Base-by-base conservation (phyloP, 1,139 yeast genomes). In the Candida frijolesensis region DNA sequence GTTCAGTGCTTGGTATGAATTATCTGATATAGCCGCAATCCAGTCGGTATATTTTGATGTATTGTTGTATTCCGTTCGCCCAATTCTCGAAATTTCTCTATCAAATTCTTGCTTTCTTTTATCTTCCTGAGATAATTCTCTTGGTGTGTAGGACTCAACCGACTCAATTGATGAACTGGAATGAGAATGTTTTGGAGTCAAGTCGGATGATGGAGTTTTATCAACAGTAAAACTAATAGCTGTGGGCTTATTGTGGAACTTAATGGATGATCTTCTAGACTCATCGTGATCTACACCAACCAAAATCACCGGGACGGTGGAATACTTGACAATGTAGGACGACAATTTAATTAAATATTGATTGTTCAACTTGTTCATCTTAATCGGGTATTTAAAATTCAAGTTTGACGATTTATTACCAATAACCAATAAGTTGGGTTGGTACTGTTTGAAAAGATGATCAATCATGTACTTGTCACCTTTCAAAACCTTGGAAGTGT, bases 301-400 rank as follows among this genome's bases (percentile, higher is more conserved):
- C 37, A 75, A 53, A 3, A 76, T 61, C 27, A 73, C 75, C 0
- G 81, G 81, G 1, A 74, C 66, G 0, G 75, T 60, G 3, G 74
- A 42, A 76, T 62, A 48, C 72, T 58, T 25, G 29, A 25, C 29
- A 25, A 25, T 25, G 53, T 73, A 76, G 27, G 78, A 72, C 10
- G 76, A 66, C 46, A 74, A 60, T 56, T 74, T 74, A 44, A 76
- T 61, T 49, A 76, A 60, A 52, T 60, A 73, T 42, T 62, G 60
- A 22, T 58, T 54, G 52, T 57, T 58, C 18, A 60, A 54, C 30
- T 60, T 59, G 46, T 64, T 63, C 51, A 71, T 57, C 50, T 70
- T 68, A 25, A 67, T 57, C 1, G 79, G 78, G 54, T 76, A 76
- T 57, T 73, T 74, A 64, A 75, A 76, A 59, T 76, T 76, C 51